Percentiles rank a stretch among this genome's conserved stretches.
These are phyloP conservation scores for Herpetospermum pedunculosum DNA, from an alignment of 306 rosid genomes.

Conservation along the genomic window DNA sequence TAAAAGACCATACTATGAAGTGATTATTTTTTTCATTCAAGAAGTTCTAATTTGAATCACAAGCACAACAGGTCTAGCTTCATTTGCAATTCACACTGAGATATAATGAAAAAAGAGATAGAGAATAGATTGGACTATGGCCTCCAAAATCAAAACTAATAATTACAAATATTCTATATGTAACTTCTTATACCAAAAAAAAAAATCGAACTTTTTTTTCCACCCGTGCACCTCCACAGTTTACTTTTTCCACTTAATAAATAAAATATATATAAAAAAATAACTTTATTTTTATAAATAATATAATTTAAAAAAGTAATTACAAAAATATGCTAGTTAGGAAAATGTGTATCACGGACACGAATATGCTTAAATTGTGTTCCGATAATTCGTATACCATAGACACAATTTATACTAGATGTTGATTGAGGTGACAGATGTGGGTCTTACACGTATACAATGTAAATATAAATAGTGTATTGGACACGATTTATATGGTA, in stretches of 20 bases:
- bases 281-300: no score
- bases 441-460: no score
- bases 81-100: slow-evolving; percentile 2
- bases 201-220: not conserved
- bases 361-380: no score
- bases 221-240: slow-evolving; percentile 7
- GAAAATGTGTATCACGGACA: no score
- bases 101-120: not conserved
- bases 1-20: not conserved
- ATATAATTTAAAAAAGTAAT: no score
- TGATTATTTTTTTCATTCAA: not conserved
- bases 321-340: no score
- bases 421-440: no score
- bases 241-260: not conserved
- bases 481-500: no score
- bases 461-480: no score
- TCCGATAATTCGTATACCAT: no score
- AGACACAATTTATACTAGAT: no score
- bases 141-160: slow-evolving; percentile 8
- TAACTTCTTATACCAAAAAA: not conserved
- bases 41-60: not conserved
- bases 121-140: not conserved
- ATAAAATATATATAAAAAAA: not conserved
- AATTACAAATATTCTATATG: not conserved
- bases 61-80: slow-evolving; percentile 5